A percentile compares a stretch with the other conserved stretches of the same genome.
phyloP scores from a whole-genome alignment of 768 basidiomycete species.

The Gloeophyllum trabeum region DNA sequence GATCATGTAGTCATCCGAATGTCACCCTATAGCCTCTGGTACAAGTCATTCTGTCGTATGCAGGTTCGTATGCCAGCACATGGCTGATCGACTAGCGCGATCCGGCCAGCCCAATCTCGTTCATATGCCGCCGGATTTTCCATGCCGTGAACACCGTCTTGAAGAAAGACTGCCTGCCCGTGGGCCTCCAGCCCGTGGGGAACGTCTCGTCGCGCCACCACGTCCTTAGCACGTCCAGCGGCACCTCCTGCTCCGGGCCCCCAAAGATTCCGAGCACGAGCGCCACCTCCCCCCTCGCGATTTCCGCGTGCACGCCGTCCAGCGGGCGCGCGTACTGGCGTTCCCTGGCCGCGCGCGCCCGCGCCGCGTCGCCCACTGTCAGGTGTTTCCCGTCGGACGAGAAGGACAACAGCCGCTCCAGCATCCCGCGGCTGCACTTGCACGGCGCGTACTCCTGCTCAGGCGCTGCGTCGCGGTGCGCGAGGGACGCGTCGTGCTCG shows the following conservation, averaged over 20 bases:
- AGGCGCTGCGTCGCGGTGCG: constrained; percentile 4
- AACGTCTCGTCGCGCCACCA: constrained; percentile 7
- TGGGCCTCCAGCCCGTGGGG: constrained; percentile 5
- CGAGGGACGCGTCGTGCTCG: constrained; percentile 8
- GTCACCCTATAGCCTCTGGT: no score
- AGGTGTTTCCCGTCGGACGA: background rate
- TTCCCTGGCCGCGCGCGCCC: constrained; percentile 3
- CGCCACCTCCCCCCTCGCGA: constrained; percentile 6
- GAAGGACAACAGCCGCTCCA: background rate
- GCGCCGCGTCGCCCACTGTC: background rate
- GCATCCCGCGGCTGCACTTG: background rate
- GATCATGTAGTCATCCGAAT: no score
- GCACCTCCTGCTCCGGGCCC: background rate
- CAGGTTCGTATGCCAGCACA: no score
- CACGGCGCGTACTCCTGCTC: background rate
- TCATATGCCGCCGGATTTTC: no score
- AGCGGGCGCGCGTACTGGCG: background rate
- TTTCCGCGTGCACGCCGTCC: constrained; percentile 3
- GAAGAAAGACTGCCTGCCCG: background rate
- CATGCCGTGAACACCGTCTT: background rate
- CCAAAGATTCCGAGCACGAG: constrained; percentile 8
- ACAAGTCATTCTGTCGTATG: no score
- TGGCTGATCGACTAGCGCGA: no score
- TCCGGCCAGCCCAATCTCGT: no score
- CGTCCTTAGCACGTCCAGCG: background rate